Base-by-base conservation (phyloP, 257 asterid species). In the Phtheirospermum japonicum region DNA sequence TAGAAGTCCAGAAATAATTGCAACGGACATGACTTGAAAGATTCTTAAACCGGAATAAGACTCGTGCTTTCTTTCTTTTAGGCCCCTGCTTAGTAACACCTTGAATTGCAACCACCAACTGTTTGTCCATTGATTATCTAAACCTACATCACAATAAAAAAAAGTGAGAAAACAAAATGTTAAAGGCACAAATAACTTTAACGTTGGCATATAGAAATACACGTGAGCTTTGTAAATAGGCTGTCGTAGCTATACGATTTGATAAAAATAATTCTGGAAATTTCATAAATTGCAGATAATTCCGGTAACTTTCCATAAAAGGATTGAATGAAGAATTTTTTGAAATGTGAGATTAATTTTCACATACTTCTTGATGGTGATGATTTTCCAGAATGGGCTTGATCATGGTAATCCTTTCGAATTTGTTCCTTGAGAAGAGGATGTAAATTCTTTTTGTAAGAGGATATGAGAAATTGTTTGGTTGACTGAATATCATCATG, bases 71-170 rank as follows among this genome's bases (percentile, higher is more conserved):
- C 98, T 62, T 67, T 87, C 96, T 66, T 80, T 87, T 2, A 90
- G 81, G 14, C 97, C 91, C 57, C 96, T 77, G 57, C 82, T 84
- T 45, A 90, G 75, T 46, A 90, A 73, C 63, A 90, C 98, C 63
- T 69, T 83, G 71, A 85, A 83, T 58, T 90, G 96, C 77, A 85
- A 36, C 96, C 98, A 87, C 96, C 96, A 87, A 28, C 86, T 79
- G 46, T 83, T 83, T 18, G 69, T 73, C 98, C 96, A 90, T 75
- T 82, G 81, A 61, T 78, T 62, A 9, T 87, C 90, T 19, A 58
- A 63, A 69, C 79, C 91, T 89, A 65, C 48, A 59, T 2, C 50
- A 34, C n/a, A 37, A 11, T 9, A 13, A 23, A 23, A 23, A 23
- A 23, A 23, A 23, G 3, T 23, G 28, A 23, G 28, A n/a, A n/a